Base-by-base conservation (phyloP, 345 rosid genomes). In the Camelina laxa region DNA sequence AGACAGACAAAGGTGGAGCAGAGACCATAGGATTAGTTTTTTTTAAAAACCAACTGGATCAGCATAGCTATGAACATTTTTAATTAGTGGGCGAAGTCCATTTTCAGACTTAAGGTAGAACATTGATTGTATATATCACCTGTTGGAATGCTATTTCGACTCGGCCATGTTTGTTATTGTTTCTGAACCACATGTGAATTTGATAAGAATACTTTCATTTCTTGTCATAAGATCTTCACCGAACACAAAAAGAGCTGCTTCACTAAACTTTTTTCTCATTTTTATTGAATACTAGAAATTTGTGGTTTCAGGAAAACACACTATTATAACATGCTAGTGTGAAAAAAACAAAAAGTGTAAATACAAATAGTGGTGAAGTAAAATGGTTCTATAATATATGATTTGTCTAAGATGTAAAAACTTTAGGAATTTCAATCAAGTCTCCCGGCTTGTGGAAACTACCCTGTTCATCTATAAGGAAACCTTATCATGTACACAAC, bases 401-500 rank as follows among this genome's bases (percentile, higher is more conserved):
- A 42, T 55, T 64, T 54, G 39, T 16, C 57, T 41, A 63, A 54
- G 45, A 51, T 33, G 21, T 30, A 72, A 62, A 62, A 51, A 41
- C 54, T 53, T 41, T 6, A 7, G 27, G 39, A 35, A 53, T 58
- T 65, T 58, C 44, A 73, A 20, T 42, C 27, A 55, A 56, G 72
- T 44, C 39, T 55, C 64, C 36, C 4, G 78, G 33, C 72, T 56
- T 59, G 58, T 66, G 44, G 67, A 67, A 56, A 67, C 42, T 56
- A 75, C 36, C 58, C 58, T 67, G 67, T 74, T 49, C 42, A 59
- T 67, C 78, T 75, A 75, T 61, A 67, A 62, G 36, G 44, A 48
- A 17, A 39, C 67, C 45, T 58, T 66, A 66, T 59, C 64, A 47
- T 66, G 58, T 74, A 74, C 78, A 74, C 60, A 74, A 74, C 59